Evolutionary conservation across 176 grass and related monocot species (phyloP).

Genomic region (Avena insularis): DNA sequence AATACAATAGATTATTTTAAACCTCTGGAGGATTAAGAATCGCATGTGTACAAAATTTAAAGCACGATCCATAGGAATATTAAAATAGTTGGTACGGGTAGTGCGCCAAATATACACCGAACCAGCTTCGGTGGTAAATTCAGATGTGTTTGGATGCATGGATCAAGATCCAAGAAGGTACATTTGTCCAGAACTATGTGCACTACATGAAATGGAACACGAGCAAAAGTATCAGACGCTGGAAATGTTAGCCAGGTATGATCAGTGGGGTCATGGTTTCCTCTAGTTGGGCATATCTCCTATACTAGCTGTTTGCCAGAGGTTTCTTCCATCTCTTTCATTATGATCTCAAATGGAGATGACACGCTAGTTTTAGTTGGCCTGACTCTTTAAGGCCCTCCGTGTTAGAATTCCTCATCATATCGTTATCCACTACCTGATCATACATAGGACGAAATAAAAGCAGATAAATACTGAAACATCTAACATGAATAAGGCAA

Average conservation of each 20-base stretch:
- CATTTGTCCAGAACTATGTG: constrained; percentile 75
- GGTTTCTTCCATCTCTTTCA: background rate
- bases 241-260: constrained; percentile 76
- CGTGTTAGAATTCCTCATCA: constrained; percentile 65
- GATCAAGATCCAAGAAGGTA: constrained; percentile 3
- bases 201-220: constrained; percentile 80
- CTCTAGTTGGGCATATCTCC: constrained; percentile 81
- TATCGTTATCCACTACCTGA: no score
- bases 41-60: background rate
- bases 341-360: constrained; percentile 37
- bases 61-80: constrained; percentile 1
- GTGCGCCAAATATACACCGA: background rate
- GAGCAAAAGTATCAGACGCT: constrained; percentile 75
- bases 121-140: background rate
- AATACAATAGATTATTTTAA: background rate
- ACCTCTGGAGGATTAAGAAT: background rate
- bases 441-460: no score
- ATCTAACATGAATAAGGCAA: no score
- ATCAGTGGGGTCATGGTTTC: constrained; percentile 66
- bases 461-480: background rate
- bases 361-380: constrained; percentile 76
- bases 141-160: constrained; percentile 18
- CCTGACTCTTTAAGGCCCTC: constrained; percentile 73
- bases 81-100: background rate
- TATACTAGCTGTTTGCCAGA: constrained; percentile 62